Evolutionary conservation across 352 stramenopile species (phyloP).

Genomic region (Phytopythium cucurbitacearum): DNA sequence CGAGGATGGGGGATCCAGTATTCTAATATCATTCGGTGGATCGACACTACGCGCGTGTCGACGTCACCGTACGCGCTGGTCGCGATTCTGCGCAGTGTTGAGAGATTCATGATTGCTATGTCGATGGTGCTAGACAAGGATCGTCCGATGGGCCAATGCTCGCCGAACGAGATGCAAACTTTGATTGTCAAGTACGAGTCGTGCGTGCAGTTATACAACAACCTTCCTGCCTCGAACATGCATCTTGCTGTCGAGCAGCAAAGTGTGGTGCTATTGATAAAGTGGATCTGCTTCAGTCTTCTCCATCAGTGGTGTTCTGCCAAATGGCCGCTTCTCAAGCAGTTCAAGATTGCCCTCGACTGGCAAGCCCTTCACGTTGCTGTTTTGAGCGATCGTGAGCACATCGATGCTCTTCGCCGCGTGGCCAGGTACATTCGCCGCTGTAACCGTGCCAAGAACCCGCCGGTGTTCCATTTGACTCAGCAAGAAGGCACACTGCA

Average conservation of each 20-base stretch:
- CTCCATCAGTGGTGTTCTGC: constrained; percentile 20
- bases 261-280: constrained; percentile 32
- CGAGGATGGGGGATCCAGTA: neutral
- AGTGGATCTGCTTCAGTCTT: constrained; percentile 42
- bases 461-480: constrained; percentile 39
- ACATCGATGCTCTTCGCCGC: constrained; percentile 20
- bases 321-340: constrained; percentile 7
- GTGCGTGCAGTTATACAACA: neutral
- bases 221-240: constrained; percentile 5
- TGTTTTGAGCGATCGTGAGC: constrained; percentile 24
- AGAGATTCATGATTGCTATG: constrained; percentile 23
- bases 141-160: neutral
- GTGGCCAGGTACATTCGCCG: constrained; percentile 36
- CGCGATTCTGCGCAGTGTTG: constrained; percentile 20
- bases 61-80: constrained; percentile 4
- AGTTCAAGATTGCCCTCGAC: constrained; percentile 40
- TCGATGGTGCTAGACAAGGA: constrained; percentile 1
- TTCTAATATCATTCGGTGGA: neutral
- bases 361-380: constrained; percentile 31
- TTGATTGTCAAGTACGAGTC: constrained; percentile 6
- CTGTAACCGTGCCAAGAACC: constrained; percentile 15
- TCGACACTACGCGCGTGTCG: neutral
- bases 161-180: neutral
- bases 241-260: constrained; percentile 26
- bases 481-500: constrained; percentile 30